Evolutionary conservation across 2,329 filamentous ascomycete species (phyloP).

Genomic region (Kalmusia sp.): DNA sequence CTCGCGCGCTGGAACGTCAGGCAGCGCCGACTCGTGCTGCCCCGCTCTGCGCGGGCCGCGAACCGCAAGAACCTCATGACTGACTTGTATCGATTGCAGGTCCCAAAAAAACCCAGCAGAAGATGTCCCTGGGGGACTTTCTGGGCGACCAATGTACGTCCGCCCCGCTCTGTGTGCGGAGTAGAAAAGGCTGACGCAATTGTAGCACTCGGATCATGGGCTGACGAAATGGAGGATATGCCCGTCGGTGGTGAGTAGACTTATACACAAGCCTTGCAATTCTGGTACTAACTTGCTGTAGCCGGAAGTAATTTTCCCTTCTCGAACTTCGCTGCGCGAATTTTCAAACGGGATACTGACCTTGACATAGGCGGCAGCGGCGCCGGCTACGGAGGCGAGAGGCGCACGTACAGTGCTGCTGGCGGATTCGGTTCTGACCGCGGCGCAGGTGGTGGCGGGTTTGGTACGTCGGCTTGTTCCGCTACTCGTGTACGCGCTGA

Average conservation of each 20-base stretch:
- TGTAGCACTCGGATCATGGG: conserved; percentile 86
- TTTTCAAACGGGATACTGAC: conserved; percentile 25
- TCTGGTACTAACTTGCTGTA: conserved; percentile 30
- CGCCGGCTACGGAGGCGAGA: conserved; percentile 57
- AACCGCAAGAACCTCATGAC: conserved; percentile 35
- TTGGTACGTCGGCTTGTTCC: conserved; percentile 37
- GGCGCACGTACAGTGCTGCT: conserved; percentile 54
- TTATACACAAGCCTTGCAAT: conserved; percentile 20
- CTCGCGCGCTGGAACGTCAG: conserved; percentile 32
- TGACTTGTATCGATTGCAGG: conserved; percentile 64
- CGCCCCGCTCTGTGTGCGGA: conserved; percentile 27
- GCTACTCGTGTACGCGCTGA: conserved; percentile 13
- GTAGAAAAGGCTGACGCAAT: conserved; percentile 34
- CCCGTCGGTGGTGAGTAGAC: conserved; percentile 71
- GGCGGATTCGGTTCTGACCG: conserved; percentile 46
- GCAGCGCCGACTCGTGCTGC: conserved; percentile 33
- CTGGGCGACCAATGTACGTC: conserved; percentile 85
- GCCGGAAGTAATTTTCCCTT: conserved; percentile 40
- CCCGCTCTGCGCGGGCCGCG: conserved; percentile 25
- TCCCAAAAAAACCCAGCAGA: conserved; percentile 93
- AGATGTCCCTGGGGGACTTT: conserved; percentile 98
- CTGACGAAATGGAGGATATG: conserved; percentile 95
- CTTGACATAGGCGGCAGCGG: conserved; percentile 44
- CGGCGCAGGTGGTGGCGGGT: conserved; percentile 47
- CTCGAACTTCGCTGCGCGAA: conserved; percentile 9